Evolutionary conservation across 2,329 filamentous ascomycete species (phyloP), one percentile per base, ranked within the genome.

Genomic region (Bertia moriformis): DNA sequence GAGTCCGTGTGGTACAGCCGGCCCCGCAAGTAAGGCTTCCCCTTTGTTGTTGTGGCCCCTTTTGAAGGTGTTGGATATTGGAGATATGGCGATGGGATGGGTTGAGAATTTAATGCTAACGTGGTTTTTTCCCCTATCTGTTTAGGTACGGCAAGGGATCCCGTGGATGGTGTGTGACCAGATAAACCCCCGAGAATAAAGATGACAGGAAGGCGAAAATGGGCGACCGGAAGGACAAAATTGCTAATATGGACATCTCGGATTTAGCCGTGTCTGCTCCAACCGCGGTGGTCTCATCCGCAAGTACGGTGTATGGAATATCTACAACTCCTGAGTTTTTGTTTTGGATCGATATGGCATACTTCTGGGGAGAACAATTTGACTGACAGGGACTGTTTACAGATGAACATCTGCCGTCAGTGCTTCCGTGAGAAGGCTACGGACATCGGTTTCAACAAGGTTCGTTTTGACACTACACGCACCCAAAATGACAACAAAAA

Each of bases 1-100:
- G 77, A 82, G 64, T 73, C 71, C 53, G 75, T 82, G 62, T 82
- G 75, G 75, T 82, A 77, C 67, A 78, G 73, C 58, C 77, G 77
- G 57, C 77, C 77, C 57, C 72, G 77, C 63, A 74, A 62, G 60
- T 78, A 27, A 27, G 22, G 7, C 22, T n/a, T n/a, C n/a, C n/a
- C n/a, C n/a, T n/a, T n/a, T n/a, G n/a, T n/a, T n/a, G n/a, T n/a
- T n/a, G n/a, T n/a, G n/a, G n/a, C n/a, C n/a, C n/a, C n/a, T n/a
- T n/a, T n/a, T n/a, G n/a, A n/a, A n/a, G n/a, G n/a, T n/a, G n/a
- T n/a, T n/a, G n/a, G n/a, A n/a, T n/a, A n/a, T n/a, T n/a, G n/a
- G n/a, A n/a, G n/a, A n/a, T n/a, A n/a, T n/a, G n/a, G n/a, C n/a
- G n/a, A n/a, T n/a, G n/a, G n/a, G n/a, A n/a, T n/a, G n/a, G n/a